Evolutionary conservation across 1,284 basidiomycete genomes (phyloP), one percentile per base, ranked within the genome.

Genomic region (Leccinum ambiguum): DNA sequence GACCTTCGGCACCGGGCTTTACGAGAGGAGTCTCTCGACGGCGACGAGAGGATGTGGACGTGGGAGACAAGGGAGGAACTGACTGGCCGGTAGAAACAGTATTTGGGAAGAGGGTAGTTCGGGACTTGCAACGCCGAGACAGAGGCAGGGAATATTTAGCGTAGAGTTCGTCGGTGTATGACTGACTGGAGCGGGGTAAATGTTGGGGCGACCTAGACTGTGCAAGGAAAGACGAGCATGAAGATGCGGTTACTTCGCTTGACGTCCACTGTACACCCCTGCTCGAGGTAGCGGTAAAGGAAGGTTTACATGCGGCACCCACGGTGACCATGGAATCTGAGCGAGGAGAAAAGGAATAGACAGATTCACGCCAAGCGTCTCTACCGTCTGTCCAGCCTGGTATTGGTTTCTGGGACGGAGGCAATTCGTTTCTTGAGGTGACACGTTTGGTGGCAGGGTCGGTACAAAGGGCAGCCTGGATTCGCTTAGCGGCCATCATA

Each of bases 311-410:
- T 11, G 68, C 43, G 9, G 53, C 62, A 10, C 72, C 68, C 61
- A 71, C 70, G 13, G 67, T 67, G 39, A 68, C 64, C 36, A 72
- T 68, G 60, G 72, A 67, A 53, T 77, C 73, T 64, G 71, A 71
- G 5, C 78, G 78, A 3, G 76, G 72, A 6, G 80, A 72, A 63
- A 81, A 76, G 7, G 74, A 76, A 75, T 90, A 90, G 3, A 88
- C 81, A 9, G 79, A 79, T 1, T 85, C 78, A 23, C 88, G 83
- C 89, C 89, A 90, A 0, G 84, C 85, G 63, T 85, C 79, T 21
- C 80, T 82, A 59, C 87, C 84, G 67, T 90, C 89, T 3, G 83
- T 89, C 89, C 89, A 90, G 8, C 89, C 89, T 0, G 86, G 85
- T 39, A 89, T 82, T 61, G 72, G 77, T 74, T 76, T 81, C 72